Evolutionary conservation across 441 rosid genomes (phyloP), one percentile per base, ranked within the genome.

Genomic region (Syzygium syzygioides): DNA sequence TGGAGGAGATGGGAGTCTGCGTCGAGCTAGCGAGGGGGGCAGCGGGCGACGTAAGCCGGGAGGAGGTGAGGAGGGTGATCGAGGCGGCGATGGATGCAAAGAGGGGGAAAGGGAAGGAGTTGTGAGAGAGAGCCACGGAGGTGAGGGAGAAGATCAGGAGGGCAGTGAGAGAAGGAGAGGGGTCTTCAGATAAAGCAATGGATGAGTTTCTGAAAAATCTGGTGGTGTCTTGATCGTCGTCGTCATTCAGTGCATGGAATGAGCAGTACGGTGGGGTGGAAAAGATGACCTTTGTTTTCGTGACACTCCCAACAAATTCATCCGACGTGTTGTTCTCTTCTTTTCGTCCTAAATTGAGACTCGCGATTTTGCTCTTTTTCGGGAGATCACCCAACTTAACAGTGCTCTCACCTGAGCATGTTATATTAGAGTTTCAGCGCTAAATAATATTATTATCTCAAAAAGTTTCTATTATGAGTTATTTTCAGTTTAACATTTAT

Each of bases 181-280:
- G 89, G 14, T 56, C 89, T 1, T 91, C 91, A 4, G 10, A 86
- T 52, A 86, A 45, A 79, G 90, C 91, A 25, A 79, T 86, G 60
- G 92, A 87, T 25, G 87, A 90, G 45, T 85, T 88, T 83, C 23
- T 41, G 50, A 71, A n/a, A n/a, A 37, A 71, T 71, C 83, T 41
- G 26, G 52, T 23, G n/a, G 37, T 25, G 83, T 3, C 80, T 41
- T 71, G 50, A 71, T 34, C 28, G 8, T 68, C 48, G 50, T 11
- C 50, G 52, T 20, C 80, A 19, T 71, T 23, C 52, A 11, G 8
- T 0, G 76, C 41, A 30, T 15, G 41, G 76, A 14, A 30, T 64
- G 76, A 64, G 57, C 18, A 54, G 55, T 5, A 60, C 66, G 4
- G 18, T 26, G 18, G 32, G 32, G 17, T 62, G 68, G 1, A 3